Evolutionary conservation across 2,329 filamentous ascomycete genomes (phyloP), one percentile per base, ranked within the genome.

Genomic region (Rutstroemia sydowiana): DNA sequence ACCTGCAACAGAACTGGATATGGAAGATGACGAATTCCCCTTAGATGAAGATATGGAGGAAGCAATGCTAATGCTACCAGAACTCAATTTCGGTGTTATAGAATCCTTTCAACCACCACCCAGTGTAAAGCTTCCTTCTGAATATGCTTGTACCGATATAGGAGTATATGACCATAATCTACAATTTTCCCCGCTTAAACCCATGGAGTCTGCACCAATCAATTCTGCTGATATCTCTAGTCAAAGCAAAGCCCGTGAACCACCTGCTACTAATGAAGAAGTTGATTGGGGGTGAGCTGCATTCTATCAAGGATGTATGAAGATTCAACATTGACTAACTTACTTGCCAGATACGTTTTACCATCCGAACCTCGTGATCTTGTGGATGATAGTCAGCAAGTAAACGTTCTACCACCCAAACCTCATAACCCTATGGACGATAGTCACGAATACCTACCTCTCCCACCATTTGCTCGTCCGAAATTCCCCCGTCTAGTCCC

Each of bases 401-500:
- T 8, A 13, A 14, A 13, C 34, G 14, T 13, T 36, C 34, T 7
- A 36, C 9, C 18, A 13, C 34, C 14, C 34, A 6, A 11, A 36
- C 14, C 14, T 13, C 34, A 36, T n/a, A n/a, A 36, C 10, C 31
- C 40, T 28, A 23, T 59, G 13, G 58, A 66, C 34, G 61, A 64
- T 42, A 61, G 54, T 20, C 54, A 63, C 32, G 63, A 66, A 48
- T 64, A 63, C 37, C 34, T 55, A 28, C 61, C 46, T 57, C 56
- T 64, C 2, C 68, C 66, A 30, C 73, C 75, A 0, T 78, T 82
- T 52, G 69, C 71, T 6, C 73, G 80, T 21, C 68, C 72, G 0
- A 63, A 71, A 0, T 82, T 83, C 56, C 79, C 78, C 7, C 40
- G 55, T 4, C 66, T 69, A 16, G 66, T 78, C 16, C 68, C 68